phyloP scores from a whole-genome alignment of 768 basidiomycete genomes.

The Auricularia cornea region DNA sequence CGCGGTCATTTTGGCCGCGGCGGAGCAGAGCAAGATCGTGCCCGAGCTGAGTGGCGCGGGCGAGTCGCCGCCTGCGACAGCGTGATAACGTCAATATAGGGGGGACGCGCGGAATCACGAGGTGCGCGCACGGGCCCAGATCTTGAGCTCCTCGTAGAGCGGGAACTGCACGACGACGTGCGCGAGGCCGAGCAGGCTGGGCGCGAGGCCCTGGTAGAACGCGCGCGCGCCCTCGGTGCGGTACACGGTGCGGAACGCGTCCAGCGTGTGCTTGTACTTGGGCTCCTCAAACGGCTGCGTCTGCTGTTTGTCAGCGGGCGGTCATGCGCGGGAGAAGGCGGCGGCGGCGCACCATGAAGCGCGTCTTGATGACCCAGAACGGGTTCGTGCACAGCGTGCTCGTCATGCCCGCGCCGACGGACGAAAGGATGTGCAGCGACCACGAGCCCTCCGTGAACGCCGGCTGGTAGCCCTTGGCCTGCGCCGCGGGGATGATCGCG shows the following conservation, averaged over 20 bases:
- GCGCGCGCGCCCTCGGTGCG: conserved; percentile 76
- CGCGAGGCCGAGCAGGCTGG: conserved; percentile 85
- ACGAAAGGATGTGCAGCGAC: conserved; percentile 85
- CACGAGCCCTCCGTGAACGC: conserved; percentile 73
- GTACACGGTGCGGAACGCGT: conserved; percentile 86
- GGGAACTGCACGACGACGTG: conserved; percentile 99
- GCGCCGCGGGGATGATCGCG: conserved; percentile 66
- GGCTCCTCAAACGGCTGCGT: conserved; percentile 75
- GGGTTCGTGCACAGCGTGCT: conserved; percentile 95
- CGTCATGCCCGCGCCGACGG: conserved; percentile 90
- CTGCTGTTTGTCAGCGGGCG: conserved; percentile 30
- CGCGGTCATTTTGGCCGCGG: conserved; percentile 92
- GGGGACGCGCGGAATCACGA: conserved; percentile 5
- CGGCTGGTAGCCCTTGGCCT: conserved; percentile 80
- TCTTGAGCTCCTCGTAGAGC: conserved; percentile 87
- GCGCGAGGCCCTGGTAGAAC: conserved; percentile 90
- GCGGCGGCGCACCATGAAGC: conserved; percentile 91
- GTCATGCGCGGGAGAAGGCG: conserved; percentile 6
- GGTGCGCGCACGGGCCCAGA: conserved; percentile 69
- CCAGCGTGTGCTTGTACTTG: conserved; percentile 81
- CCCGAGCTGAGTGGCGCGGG: conserved; percentile 42
- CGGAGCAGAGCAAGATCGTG: conserved; percentile 81
- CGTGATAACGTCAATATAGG: conserved; percentile 3
- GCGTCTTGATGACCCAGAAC: conserved; percentile 97
- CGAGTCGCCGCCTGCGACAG: conserved; percentile 34